Conservation (phyloP, 2,329 filamentous ascomycete species). For the Trichoderma hamatum region DNA sequence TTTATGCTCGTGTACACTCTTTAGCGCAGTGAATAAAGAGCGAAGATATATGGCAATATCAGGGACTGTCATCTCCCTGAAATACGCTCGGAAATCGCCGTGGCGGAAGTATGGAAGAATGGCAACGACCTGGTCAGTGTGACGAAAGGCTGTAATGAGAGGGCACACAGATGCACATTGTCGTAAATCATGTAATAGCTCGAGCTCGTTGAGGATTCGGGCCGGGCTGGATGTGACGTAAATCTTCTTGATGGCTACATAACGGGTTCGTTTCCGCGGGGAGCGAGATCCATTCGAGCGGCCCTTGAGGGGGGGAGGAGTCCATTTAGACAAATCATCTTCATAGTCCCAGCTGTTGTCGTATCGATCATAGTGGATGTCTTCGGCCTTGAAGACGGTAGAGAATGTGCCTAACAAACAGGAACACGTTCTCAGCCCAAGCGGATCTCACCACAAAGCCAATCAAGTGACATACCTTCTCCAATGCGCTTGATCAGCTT, state of each 20-base stretch:
- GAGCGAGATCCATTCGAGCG: constrained; percentile 40
- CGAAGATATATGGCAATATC: constrained; percentile 91
- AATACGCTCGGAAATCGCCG: constrained; percentile 92
- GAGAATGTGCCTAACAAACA: constrained; percentile 80
- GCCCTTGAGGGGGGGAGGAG: constrained; percentile 66
- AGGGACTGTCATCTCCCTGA: constrained; percentile 80
- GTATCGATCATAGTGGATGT: constrained; percentile 81
- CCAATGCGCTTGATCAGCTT: constrained; percentile 95
- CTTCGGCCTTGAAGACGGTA: constrained; percentile 98
- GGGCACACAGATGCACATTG: constrained; percentile 86
- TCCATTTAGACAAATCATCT: constrained; percentile 67
- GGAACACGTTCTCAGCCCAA: background rate
- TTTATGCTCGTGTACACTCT: constrained; percentile 76
- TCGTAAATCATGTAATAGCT: constrained; percentile 84
- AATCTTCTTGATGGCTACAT: constrained; percentile 98
- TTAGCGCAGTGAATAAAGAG: constrained; percentile 82
- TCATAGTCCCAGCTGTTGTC: constrained; percentile 85
- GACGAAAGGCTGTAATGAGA: constrained; percentile 93
- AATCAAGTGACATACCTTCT: constrained; percentile 65
- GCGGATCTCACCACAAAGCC: background rate
- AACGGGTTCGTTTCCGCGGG: constrained; percentile 58
- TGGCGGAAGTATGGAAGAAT: constrained; percentile 95
- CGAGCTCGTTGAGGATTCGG: constrained; percentile 94
- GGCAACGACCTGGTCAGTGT: constrained; percentile 92
- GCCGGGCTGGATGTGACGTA: constrained; percentile 95